phyloP scores from a whole-genome alignment of 441 rosid genomes.

The Bruguiera hainesii region DNA sequence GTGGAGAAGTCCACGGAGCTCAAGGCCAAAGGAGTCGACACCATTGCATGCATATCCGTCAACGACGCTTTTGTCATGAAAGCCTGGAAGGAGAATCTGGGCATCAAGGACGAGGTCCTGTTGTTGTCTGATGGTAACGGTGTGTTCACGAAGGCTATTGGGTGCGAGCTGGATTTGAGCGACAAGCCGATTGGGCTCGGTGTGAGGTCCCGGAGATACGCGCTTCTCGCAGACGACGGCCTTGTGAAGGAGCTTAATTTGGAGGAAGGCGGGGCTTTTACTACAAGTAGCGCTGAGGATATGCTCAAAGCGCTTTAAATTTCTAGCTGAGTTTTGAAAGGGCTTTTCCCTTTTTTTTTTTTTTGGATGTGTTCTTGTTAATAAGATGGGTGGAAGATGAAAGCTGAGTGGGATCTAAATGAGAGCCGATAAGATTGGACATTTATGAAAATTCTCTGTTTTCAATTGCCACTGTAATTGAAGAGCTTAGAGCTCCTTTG shows the following conservation, averaged over 20 bases:
- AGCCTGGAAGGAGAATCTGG: slow-evolving; percentile 78
- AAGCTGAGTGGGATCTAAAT: not conserved
- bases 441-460: too few species aligned
- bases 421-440: too few species aligned
- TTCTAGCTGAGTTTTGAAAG: not conserved
- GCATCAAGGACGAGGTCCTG: slow-evolving; percentile 63
- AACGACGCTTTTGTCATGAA: slow-evolving; percentile 87
- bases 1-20: slow-evolving; percentile 73
- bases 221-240: slow-evolving; percentile 76
- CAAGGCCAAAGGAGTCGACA: slow-evolving; percentile 70
- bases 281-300: slow-evolving; percentile 77
- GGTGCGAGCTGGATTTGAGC: slow-evolving; percentile 72
- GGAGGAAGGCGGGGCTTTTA: slow-evolving; percentile 93
- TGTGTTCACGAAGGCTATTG: slow-evolving; percentile 65
- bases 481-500: not conserved
- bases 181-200: slow-evolving; percentile 80
- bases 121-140: slow-evolving; percentile 72
- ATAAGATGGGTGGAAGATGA: not conserved
- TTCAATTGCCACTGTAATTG: too few species aligned
- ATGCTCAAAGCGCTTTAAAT: slow-evolving; percentile 63
- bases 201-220: slow-evolving; percentile 75
- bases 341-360: not conserved
- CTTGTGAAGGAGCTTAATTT: slow-evolving; percentile 75
- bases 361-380: not conserved
- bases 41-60: slow-evolving; percentile 74